Conservation (phyloP, 345 rosid genomes). For the Ceriops zippeliana region DNA sequence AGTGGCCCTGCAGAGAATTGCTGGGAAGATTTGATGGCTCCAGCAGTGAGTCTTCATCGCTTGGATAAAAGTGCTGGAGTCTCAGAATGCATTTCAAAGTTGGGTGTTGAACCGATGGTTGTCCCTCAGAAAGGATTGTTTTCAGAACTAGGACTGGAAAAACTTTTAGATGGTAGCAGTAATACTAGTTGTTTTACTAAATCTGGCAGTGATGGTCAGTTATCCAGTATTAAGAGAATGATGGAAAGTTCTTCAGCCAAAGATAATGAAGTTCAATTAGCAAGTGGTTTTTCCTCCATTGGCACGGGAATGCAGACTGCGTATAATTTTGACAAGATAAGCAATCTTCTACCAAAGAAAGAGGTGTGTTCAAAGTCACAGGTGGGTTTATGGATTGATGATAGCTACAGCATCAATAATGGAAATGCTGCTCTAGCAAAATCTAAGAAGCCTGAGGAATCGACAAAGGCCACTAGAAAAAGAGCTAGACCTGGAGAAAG, state of each 20-base stretch:
- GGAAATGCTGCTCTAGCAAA: slow-evolving; percentile 28
- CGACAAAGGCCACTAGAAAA: slow-evolving; percentile 48
- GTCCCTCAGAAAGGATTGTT: slow-evolving; percentile 56
- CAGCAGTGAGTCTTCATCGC: slow-evolving; percentile 13
- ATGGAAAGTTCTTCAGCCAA: slow-evolving; percentile 37
- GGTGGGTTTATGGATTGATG: slow-evolving; percentile 69
- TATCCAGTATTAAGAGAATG: slow-evolving; percentile 45
- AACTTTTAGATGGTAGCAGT: slow-evolving; percentile 45
- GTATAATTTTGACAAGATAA: slow-evolving; percentile 23
- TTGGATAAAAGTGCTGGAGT: slow-evolving; percentile 14
- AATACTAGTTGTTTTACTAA: slow-evolving; percentile 31
- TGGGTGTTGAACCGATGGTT: slow-evolving; percentile 28
- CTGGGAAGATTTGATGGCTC: slow-evolving; percentile 33
- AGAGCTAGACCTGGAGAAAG: slow-evolving; percentile 86
- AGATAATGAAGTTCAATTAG: slow-evolving; percentile 24
- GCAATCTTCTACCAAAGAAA: slow-evolving; percentile 21
- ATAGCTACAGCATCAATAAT: slow-evolving; percentile 59
- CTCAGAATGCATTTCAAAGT: slow-evolving; percentile 30
- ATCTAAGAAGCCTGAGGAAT: slow-evolving; percentile 50
- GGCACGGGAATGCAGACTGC: slow-evolving; percentile 25
- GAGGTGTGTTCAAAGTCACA: slow-evolving; percentile 42
- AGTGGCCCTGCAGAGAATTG: slow-evolving; percentile 21
- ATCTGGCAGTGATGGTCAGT: slow-evolving; percentile 34
- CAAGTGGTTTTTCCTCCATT: slow-evolving; percentile 30
- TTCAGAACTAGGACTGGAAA: slow-evolving; percentile 71